These are phyloP conservation scores for Passalora sequoiae DNA, from an alignment of 2,329 filamentous ascomycete genomes.

Conservation along the genomic window DNA sequence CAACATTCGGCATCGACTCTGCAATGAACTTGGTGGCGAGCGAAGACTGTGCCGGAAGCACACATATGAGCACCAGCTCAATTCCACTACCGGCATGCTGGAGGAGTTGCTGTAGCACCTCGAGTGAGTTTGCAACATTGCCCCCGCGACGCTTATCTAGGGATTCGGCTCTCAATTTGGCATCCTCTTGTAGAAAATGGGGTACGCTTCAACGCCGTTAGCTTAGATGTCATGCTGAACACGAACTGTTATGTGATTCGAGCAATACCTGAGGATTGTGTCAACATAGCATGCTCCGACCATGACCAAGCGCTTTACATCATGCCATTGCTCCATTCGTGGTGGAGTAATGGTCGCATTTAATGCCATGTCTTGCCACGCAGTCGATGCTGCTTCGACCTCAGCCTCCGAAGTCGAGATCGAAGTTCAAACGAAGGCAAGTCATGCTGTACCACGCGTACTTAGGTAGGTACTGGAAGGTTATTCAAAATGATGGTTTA, in stretches of 20 bases:
- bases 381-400: neutral
- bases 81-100: neutral
- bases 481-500: too few relatives aligned
- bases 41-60: neutral
- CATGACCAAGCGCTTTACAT: constrained; percentile 1
- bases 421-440: too few relatives aligned
- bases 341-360: neutral
- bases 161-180: constrained; percentile 9
- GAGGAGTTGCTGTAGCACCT: constrained; percentile 12
- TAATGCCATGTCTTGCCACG: neutral
- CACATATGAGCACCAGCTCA: constrained; percentile 4
- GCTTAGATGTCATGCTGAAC: neutral
- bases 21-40: constrained; percentile 1
- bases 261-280: constrained; percentile 8
- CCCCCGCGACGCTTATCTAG: constrained; percentile 9
- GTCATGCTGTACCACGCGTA: too few relatives aligned
- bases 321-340: neutral
- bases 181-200: constrained; percentile 11
- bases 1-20: neutral
- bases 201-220: constrained; percentile 3
- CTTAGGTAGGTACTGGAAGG: too few relatives aligned
- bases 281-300: constrained; percentile 14
- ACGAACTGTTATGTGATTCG: neutral
- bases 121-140: constrained; percentile 11
- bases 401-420: too few relatives aligned